Percentiles rank a stretch among this genome's conserved stretches.
These are phyloP conservation scores for Aphanomyces euteiches DNA, from an alignment of 352 stramenopile genomes.

Conservation along the genomic window DNA sequence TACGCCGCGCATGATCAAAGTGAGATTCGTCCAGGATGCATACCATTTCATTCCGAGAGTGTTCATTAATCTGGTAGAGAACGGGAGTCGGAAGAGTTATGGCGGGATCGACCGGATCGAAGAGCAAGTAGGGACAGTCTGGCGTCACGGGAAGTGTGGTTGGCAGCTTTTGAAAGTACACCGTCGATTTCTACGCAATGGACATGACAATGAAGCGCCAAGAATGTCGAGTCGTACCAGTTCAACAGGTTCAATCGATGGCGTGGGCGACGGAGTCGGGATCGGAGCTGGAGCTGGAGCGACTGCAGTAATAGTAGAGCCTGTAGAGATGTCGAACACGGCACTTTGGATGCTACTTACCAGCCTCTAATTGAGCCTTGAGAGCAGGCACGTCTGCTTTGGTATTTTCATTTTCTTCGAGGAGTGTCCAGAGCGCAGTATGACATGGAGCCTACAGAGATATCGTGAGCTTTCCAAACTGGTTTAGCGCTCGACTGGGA, in stretches of 20 bases:
- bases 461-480: neutral
- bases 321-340: neutral
- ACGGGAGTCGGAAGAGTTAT: neutral
- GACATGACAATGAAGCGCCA: neutral
- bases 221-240: neutral
- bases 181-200: conserved; percentile 8
- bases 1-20: neutral
- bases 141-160: conserved; percentile 52
- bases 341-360: neutral
- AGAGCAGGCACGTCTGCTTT: conserved; percentile 8
- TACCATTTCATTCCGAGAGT: neutral
- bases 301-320: neutral
- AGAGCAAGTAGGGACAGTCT: conserved; percentile 59
- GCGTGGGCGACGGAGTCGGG: neutral
- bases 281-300: neutral
- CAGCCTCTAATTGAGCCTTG: neutral
- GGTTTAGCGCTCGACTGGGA: neutral
- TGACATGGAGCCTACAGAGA: neutral
- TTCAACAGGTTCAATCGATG: neutral
- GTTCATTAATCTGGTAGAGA: neutral
- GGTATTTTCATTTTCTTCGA: conserved; percentile 26
- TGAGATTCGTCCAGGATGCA: neutral
- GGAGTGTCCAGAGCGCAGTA: neutral
- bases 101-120: conserved; percentile 43
- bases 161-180: conserved; percentile 54